phyloP scores from a whole-genome alignment of 106 monocot species.

The Acanthochlamys bracteata region DNA sequence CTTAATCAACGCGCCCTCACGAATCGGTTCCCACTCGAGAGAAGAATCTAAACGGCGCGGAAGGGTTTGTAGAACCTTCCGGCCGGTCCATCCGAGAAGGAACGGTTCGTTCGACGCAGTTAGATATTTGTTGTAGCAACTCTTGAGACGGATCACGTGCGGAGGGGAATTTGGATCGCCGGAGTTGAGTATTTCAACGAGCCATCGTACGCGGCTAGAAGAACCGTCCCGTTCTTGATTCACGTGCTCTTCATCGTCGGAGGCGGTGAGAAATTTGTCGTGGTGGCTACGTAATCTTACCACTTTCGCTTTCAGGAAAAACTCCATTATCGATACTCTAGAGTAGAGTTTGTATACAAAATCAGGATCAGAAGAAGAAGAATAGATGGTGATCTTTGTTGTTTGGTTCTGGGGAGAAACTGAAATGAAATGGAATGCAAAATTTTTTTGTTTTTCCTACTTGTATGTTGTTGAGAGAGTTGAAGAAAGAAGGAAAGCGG shows the following conservation, averaged over 20 bases:
- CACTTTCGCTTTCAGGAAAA: conserved; percentile 36
- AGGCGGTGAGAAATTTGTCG: conserved; percentile 54
- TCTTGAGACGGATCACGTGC: conserved; percentile 43
- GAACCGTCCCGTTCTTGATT: conserved; percentile 36
- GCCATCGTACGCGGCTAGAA: conserved; percentile 20
- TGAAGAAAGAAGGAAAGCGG: too few species aligned
- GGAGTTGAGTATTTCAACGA: conserved; percentile 22
- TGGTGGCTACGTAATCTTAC: conserved; percentile 49
- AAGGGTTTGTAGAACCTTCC: conserved; percentile 61
- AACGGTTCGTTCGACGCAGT: conserved; percentile 77
- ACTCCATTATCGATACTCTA: conserved; percentile 33
- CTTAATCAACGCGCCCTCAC: conserved; percentile 50
- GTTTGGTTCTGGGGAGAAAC: too few species aligned
- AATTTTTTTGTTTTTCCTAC: too few species aligned
- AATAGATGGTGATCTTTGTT: too few species aligned
- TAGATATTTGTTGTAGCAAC: conserved; percentile 61
- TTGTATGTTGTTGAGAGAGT: too few species aligned
- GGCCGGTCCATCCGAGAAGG: conserved; percentile 73
- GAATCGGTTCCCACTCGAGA: conserved; percentile 86
- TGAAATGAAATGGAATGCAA: too few species aligned
- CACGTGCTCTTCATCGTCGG: conserved; percentile 51
- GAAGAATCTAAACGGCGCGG: conserved; percentile 68
- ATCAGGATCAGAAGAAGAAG: too few species aligned
- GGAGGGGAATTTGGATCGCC: background rate
- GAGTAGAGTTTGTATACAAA: too few species aligned